phyloP scores from a whole-genome alignment of 805 yeast genomes.

The Pichia thaimueangensis region DNA sequence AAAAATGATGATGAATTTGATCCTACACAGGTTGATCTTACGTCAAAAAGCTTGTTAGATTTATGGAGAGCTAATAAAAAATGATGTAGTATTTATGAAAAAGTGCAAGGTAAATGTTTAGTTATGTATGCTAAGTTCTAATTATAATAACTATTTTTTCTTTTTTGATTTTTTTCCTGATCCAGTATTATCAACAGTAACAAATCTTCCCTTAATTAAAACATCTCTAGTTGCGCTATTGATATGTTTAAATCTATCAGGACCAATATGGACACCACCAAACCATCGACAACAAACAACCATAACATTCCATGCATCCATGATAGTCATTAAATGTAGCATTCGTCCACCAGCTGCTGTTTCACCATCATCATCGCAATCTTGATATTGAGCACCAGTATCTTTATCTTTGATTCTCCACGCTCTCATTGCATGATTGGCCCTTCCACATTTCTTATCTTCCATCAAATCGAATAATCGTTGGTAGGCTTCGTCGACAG shows the following conservation, averaged over 20 bases:
- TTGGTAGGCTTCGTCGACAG: constrained; percentile 61
- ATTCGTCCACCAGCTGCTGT: constrained; percentile 90
- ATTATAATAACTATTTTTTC: constrained; percentile 11
- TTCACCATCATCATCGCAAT: constrained; percentile 96
- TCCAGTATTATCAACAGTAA: constrained; percentile 16
- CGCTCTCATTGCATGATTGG: constrained; percentile 80
- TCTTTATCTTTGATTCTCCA: constrained; percentile 62
- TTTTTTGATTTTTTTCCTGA: constrained; percentile 30
- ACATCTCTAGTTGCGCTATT: constrained; percentile 87
- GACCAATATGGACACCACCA: constrained; percentile 88
- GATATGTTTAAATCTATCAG: constrained; percentile 91
- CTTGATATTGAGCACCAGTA: constrained; percentile 59
- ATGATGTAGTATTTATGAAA: background rate
- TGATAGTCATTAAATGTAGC: constrained; percentile 63
- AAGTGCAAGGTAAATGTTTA: no score
- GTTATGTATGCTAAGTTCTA: background rate
- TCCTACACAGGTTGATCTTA: constrained; percentile 5
- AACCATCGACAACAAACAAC: constrained; percentile 90
- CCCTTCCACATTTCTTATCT: constrained; percentile 61
- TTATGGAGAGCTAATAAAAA: constrained; percentile 14
- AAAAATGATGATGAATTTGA: constrained; percentile 3
- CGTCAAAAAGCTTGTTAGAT: constrained; percentile 11
- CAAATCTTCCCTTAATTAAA: constrained; percentile 55
- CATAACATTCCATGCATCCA: constrained; percentile 78
- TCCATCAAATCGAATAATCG: constrained; percentile 45